phyloP scores from a whole-genome alignment of 352 stramenopile genomes.

The Lagenidium giganteum region DNA sequence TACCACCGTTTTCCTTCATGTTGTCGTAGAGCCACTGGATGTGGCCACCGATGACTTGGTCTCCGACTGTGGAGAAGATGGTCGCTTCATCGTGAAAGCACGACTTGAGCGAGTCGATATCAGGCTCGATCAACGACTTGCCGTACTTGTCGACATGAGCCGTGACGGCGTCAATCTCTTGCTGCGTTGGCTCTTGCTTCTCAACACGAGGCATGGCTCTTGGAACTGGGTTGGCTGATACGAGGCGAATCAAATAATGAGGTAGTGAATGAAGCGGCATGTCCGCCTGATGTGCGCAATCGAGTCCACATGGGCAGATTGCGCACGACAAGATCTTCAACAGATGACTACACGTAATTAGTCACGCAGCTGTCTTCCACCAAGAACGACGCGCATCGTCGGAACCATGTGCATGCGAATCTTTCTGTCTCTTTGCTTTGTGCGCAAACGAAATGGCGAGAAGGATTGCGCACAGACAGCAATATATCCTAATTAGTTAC shows the following conservation, averaged over 20 bases:
- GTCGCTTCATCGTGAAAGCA: conserved; percentile 9
- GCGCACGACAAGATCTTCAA: too few species aligned
- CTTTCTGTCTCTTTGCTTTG: too few species aligned
- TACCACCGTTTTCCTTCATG: conserved; percentile 8
- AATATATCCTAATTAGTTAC: too few species aligned
- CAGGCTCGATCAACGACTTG: conserved; percentile 6
- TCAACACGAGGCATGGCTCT: conserved; percentile 2
- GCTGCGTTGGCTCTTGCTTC: not conserved
- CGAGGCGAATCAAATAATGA: too few species aligned
- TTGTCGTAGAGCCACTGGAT: conserved; percentile 12
- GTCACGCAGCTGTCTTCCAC: too few species aligned
- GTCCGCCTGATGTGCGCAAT: conserved; percentile 5
- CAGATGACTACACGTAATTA: too few species aligned
- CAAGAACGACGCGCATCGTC: too few species aligned
- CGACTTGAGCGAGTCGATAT: conserved; percentile 3
- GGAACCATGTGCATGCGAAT: too few species aligned
- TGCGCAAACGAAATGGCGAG: too few species aligned
- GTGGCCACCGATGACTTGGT: conserved; percentile 3
- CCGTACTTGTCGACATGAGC: conserved; percentile 8
- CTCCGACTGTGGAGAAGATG: conserved; percentile 9
- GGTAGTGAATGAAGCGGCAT: not conserved
- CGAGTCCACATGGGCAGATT: too few species aligned
- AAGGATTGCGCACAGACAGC: too few species aligned
- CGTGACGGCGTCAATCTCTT: not conserved
- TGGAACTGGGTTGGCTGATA: not conserved